These are phyloP conservation scores for Lanzia echinophila DNA, from an alignment of 2,329 filamentous ascomycete species.

Conservation along the genomic window DNA sequence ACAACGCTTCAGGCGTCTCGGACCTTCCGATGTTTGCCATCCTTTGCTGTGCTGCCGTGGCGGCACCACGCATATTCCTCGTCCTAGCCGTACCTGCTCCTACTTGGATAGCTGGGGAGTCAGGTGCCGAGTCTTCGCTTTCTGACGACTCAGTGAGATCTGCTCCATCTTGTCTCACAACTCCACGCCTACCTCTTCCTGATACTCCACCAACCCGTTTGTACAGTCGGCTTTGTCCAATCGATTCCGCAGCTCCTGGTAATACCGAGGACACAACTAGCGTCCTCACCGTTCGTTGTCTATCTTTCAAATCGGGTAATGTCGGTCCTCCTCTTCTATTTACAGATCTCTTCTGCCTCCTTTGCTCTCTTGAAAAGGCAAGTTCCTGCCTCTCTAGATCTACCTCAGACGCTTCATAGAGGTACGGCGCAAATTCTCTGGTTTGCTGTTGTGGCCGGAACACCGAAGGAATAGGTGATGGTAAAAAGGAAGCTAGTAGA, in stretches of 20 bases:
- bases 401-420: constrained; percentile 88
- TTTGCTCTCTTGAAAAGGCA: constrained; percentile 87
- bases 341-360: constrained; percentile 89
- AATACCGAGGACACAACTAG: constrained; percentile 88
- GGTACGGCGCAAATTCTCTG: constrained; percentile 87
- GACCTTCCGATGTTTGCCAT: constrained; percentile 79
- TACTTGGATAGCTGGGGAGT: constrained; percentile 74
- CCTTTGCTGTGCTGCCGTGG: constrained; percentile 76
- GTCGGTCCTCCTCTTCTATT: constrained; percentile 89
- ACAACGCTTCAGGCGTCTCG: constrained; percentile 76
- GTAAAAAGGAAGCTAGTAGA: constrained; percentile 75
- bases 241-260: constrained; percentile 70
- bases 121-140: constrained; percentile 78
- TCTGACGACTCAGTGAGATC: constrained; percentile 81
- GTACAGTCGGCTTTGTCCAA: constrained; percentile 83
- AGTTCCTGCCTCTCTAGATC: constrained; percentile 87
- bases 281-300: constrained; percentile 87
- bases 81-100: constrained; percentile 75
- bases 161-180: constrained; percentile 42
- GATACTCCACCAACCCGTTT: constrained; percentile 62
- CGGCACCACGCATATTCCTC: constrained; percentile 81
- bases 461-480: constrained; percentile 72
- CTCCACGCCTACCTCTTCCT: constrained; percentile 47
- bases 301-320: constrained; percentile 91
- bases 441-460: constrained; percentile 89